A percentile compares a stretch with the other conserved stretches of the same genome.
These are phyloP conservation scores for Symbiodinium natans DNA, from an alignment of 73 alveolate species.

Conservation along the genomic window DNA sequence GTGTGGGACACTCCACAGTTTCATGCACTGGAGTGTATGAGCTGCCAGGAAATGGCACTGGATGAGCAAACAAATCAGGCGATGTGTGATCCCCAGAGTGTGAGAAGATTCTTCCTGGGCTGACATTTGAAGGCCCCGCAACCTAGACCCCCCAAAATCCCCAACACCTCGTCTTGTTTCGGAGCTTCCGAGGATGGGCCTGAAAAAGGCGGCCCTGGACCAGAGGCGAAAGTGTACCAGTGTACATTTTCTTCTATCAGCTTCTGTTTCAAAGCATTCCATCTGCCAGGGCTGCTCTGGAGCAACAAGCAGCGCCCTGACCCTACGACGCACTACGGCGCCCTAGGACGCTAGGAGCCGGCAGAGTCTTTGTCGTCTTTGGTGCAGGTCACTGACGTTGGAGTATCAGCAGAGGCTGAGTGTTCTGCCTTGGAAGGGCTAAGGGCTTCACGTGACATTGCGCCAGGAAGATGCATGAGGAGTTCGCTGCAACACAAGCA, in stretches of 20 bases:
- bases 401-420: slow-evolving; percentile 63
- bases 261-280: no score
- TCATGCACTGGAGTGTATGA: neutral
- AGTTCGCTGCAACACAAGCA: slow-evolving; percentile 73
- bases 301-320: slow-evolving; percentile 72
- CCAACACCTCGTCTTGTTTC: no score
- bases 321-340: no score
- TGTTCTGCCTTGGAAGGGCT: neutral
- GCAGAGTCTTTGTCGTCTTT: no score
- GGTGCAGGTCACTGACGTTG: slow-evolving; percentile 70
- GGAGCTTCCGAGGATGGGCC: slow-evolving; percentile 39
- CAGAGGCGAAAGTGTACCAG: slow-evolving; percentile 14
- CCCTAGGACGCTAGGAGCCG: no score
- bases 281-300: slow-evolving; percentile 65
- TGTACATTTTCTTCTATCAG: no score
- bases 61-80: slow-evolving; percentile 87
- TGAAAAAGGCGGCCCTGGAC: slow-evolving; percentile 75
- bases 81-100: neutral
- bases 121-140: no score
- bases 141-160: neutral
- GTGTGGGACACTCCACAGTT: neutral
- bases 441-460: no score
- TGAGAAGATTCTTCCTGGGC: neutral
- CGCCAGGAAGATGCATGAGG: slow-evolving; percentile 80
- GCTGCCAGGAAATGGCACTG: slow-evolving; percentile 64